A percentile compares a stretch with the other conserved stretches of the same genome.
Evolutionary conservation across 306 rosid genomes (phyloP).

Genomic region (Malus domestica): DNA sequence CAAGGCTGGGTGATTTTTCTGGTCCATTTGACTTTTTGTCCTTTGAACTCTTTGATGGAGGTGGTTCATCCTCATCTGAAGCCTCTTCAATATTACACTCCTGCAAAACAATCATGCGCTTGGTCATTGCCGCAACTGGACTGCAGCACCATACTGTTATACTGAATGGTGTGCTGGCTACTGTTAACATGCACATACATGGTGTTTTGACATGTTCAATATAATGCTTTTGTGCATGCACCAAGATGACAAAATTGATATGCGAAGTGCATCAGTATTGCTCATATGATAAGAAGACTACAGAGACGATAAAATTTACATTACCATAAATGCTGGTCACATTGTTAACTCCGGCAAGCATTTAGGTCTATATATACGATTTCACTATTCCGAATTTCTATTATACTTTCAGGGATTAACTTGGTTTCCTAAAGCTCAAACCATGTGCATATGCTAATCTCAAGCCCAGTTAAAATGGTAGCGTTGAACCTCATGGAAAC

Average conservation of each 20-base stretch:
- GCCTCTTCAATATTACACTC: slow-evolving; percentile 84
- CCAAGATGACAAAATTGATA: not conserved
- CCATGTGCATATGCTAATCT: not conserved
- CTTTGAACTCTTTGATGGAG: slow-evolving; percentile 74
- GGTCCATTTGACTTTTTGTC: slow-evolving; percentile 83
- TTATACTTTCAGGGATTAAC: not conserved
- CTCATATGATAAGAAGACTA: not conserved
- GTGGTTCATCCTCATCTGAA: slow-evolving; percentile 65
- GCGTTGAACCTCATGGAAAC: not conserved
- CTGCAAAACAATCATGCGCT: slow-evolving; percentile 29
- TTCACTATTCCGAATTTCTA: not conserved
- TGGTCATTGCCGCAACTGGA: slow-evolving; percentile 6
- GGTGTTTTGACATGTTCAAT: not conserved
- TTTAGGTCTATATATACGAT: not conserved
- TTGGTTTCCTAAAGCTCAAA: not conserved
- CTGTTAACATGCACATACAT: not conserved
- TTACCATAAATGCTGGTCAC: not conserved
- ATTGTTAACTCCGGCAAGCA: not conserved
- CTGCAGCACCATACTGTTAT: not conserved
- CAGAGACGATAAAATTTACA: not conserved
- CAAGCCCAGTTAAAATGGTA: not conserved
- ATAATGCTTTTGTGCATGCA: not conserved
- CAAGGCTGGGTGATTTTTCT: slow-evolving; percentile 61
- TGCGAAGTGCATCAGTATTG: not conserved
- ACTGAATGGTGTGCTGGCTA: not conserved